Percentiles rank a stretch among this genome's conserved stretches.
phyloP scores from a whole-genome alignment of 2,329 filamentous ascomycete genomes.

The Talaromyces piceae region DNA sequence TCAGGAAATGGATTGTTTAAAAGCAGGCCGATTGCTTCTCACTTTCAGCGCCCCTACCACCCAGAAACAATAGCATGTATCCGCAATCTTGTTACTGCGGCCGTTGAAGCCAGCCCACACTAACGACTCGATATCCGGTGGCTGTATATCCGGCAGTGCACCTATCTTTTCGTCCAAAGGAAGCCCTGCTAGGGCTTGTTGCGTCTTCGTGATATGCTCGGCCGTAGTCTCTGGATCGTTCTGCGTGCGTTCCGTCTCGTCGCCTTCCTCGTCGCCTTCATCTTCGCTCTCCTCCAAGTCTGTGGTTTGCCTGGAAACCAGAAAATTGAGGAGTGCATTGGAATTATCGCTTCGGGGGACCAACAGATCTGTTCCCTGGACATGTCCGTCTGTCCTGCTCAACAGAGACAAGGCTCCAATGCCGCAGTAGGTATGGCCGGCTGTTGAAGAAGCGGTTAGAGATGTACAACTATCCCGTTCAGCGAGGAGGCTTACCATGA shows the following conservation, averaged over 20 bases:
- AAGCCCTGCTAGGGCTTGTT: slow-evolving; percentile 9
- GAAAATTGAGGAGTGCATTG: slow-evolving; percentile 45
- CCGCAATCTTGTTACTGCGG: slow-evolving; percentile 79
- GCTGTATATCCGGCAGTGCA: slow-evolving; percentile 20
- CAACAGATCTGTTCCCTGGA: slow-evolving; percentile 16
- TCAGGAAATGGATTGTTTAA: neutral
- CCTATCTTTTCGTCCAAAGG: slow-evolving; percentile 20
- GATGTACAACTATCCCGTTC: slow-evolving; percentile 5
- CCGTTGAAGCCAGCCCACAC: slow-evolving; percentile 75
- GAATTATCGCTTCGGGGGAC: slow-evolving; percentile 23
- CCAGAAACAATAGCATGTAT: slow-evolving; percentile 98
- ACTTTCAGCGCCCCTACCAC: slow-evolving; percentile 58
- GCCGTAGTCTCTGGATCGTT: neutral
- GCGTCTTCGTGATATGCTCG: neutral
- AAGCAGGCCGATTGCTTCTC: slow-evolving; percentile 13
- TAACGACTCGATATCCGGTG: slow-evolving; percentile 24
- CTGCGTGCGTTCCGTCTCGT: slow-evolving; percentile 10
- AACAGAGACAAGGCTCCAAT: slow-evolving; percentile 70
- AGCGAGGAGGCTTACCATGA: slow-evolving; percentile 52
- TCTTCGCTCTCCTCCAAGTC: slow-evolving; percentile 46
- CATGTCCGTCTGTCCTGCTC: slow-evolving; percentile 47
- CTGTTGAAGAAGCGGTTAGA: slow-evolving; percentile 36
- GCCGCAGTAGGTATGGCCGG: slow-evolving; percentile 86
- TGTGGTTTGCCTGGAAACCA: slow-evolving; percentile 57
- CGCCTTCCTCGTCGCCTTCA: slow-evolving; percentile 35